Evolutionary conservation across 1,284 basidiomycete genomes (phyloP).

Genomic region (Boletus sp.): DNA sequence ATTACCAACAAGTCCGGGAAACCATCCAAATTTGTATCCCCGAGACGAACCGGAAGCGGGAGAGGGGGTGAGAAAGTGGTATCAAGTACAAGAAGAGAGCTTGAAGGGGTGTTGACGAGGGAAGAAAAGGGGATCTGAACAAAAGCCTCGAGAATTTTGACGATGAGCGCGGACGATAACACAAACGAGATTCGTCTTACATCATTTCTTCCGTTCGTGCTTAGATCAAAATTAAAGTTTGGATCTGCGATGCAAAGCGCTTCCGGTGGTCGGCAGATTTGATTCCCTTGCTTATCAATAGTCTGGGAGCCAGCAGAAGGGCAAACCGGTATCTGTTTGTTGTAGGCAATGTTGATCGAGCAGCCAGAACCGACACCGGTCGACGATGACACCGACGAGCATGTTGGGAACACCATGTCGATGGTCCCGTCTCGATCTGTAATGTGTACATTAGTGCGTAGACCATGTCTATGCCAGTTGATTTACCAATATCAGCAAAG

Average conservation of each 20-base stretch:
- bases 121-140: conserved; percentile 63
- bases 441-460: not conserved
- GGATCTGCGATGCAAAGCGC: conserved; percentile 82
- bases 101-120: conserved; percentile 47
- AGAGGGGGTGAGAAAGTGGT: conserved; percentile 58
- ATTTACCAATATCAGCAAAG: conserved; percentile 88
- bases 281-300: conserved; percentile 46
- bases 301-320: conserved; percentile 45
- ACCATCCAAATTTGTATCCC: conserved; percentile 92
- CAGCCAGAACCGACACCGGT: conserved; percentile 75
- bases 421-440: conserved; percentile 93
- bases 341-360: conserved; percentile 89
- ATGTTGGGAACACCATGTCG: conserved; percentile 90
- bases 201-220: conserved; percentile 46
- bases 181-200: conserved; percentile 39
- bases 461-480: not conserved
- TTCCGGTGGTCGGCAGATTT: conserved; percentile 70
- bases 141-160: conserved; percentile 49
- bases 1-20: conserved; percentile 88
- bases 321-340: conserved; percentile 87
- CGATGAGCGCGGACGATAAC: not conserved
- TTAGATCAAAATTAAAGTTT: conserved; percentile 75
- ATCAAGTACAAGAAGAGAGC: conserved; percentile 66
- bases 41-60: conserved; percentile 78
- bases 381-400: conserved; percentile 61